Evolutionary conservation across 164 flowering plant species (phyloP).

Genomic region (Macadamia tetraphylla): DNA sequence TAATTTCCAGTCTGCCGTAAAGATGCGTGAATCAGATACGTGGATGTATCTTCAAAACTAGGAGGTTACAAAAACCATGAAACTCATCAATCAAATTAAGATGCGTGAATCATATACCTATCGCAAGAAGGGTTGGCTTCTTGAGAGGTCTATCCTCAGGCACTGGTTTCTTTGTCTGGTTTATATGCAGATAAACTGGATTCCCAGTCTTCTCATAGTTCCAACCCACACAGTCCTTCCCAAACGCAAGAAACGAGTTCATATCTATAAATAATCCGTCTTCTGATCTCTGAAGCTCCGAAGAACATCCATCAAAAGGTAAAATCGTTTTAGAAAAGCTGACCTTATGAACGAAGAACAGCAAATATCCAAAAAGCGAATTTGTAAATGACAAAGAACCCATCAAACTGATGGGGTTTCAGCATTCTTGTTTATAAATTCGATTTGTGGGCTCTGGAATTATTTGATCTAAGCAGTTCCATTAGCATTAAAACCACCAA

Average conservation of each 20-base stretch:
- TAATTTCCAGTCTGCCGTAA: too few relatives aligned
- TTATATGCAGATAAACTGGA: constrained; percentile 80
- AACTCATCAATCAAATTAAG: neutral
- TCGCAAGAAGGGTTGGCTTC: constrained; percentile 87
- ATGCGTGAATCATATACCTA: constrained; percentile 43
- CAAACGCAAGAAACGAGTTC: constrained; percentile 86
- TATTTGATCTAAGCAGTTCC: constrained; percentile 77
- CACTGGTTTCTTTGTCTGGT: constrained; percentile 57
- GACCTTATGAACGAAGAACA: neutral
- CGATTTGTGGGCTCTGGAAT: constrained; percentile 97
- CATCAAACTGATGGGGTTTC: too few relatives aligned
- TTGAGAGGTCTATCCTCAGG: constrained; percentile 86
- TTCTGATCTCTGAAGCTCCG: constrained; percentile 63
- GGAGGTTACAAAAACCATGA: neutral
- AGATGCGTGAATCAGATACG: too few relatives aligned
- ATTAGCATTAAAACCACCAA: constrained; percentile 30
- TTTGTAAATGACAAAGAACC: too few relatives aligned
- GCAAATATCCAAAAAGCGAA: neutral
- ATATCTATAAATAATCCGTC: constrained; percentile 88
- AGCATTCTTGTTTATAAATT: constrained; percentile 93
- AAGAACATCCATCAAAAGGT: neutral
- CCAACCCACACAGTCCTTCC: constrained; percentile 72
- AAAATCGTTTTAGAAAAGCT: neutral
- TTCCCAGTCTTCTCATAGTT: constrained; percentile 84
- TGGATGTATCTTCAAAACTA: neutral